phyloP scores from a whole-genome alignment of 345 rosid species.

The Erodium maritimum region DNA sequence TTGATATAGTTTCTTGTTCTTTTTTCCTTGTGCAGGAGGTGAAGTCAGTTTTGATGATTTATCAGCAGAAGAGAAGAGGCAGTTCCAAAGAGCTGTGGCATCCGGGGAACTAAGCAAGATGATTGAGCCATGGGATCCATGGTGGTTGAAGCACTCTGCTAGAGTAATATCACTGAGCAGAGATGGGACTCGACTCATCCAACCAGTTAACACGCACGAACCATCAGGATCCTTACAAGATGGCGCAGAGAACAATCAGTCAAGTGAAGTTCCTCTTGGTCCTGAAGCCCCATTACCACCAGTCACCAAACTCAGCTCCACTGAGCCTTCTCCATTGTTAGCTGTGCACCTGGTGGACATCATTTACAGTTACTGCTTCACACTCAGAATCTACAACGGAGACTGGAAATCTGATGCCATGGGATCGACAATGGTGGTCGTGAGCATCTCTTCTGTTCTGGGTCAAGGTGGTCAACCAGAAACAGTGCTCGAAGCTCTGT shows the following conservation, averaged over 20 bases:
- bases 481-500: conserved; percentile 46
- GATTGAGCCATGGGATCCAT: conserved; percentile 93
- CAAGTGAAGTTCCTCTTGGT: conserved; percentile 53
- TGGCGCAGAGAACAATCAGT: conserved; percentile 9
- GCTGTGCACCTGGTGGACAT: conserved; percentile 67
- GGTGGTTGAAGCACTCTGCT: conserved; percentile 83
- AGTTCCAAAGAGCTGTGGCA: conserved; percentile 68
- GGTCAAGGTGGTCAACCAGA: conserved; percentile 59
- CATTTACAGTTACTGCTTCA: conserved; percentile 62
- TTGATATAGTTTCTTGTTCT: conserved; percentile 4
- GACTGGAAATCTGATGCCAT: conserved; percentile 66
- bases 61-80: conserved; percentile 61
- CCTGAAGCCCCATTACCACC: conserved; percentile 52
- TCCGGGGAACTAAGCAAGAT: conserved; percentile 83
- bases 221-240: conserved; percentile 13
- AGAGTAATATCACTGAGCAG: conserved; percentile 40
- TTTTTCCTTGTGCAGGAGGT: conserved; percentile 26
- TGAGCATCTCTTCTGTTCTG: conserved; percentile 55
- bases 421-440: conserved; percentile 47
- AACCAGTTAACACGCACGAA: conserved; percentile 24
- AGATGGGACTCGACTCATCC: conserved; percentile 56
- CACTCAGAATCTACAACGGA: conserved; percentile 76
- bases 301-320: conserved; percentile 41
- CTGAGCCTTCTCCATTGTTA: conserved; percentile 62
- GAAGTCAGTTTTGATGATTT: conserved; percentile 52